Evolutionary conservation across 305 asterid species (phyloP).

Genomic region (Rubia peregrina): DNA sequence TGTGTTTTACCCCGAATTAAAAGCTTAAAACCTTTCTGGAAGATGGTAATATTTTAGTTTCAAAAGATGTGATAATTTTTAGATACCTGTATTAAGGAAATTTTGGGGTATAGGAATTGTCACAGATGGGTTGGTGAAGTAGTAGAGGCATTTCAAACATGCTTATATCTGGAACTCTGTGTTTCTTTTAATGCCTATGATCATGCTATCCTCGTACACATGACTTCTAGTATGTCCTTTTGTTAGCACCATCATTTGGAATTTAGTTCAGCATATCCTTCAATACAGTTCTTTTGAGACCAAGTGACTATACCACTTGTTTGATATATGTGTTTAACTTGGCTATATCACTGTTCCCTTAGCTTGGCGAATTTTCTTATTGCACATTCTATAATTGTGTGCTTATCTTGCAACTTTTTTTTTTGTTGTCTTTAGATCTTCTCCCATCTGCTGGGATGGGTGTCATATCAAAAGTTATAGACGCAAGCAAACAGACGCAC

Average conservation of each 20-base stretch:
- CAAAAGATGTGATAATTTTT: not conserved
- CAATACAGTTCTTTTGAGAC: not conserved
- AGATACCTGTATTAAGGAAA: not conserved
- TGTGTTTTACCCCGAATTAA: not conserved
- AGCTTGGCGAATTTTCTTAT: not conserved
- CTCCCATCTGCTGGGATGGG: conserved; percentile 87
- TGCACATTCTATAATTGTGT: not conserved
- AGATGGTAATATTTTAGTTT: not conserved
- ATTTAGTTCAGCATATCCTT: not conserved
- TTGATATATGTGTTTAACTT: not conserved
- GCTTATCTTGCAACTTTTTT: conserved; percentile 8
- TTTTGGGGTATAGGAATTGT: not conserved
- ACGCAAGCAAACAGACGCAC: conserved; percentile 43
- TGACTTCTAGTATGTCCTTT: not conserved
- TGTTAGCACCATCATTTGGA: not conserved
- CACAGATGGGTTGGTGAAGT: not conserved
- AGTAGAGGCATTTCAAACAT: not conserved
- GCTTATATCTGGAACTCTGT: too few species aligned
- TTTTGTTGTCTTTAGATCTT: conserved; percentile 38
- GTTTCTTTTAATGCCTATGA: too few species aligned
- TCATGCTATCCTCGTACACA: not conserved
- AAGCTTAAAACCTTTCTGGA: not conserved
- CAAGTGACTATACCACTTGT: not conserved
- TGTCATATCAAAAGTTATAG: conserved; percentile 81
- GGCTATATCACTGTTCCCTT: not conserved